A percentile compares a stretch with the other conserved stretches of the same genome.
Evolutionary conservation across 768 basidiomycete genomes (phyloP).

Genomic region (Serendipita indica): DNA sequence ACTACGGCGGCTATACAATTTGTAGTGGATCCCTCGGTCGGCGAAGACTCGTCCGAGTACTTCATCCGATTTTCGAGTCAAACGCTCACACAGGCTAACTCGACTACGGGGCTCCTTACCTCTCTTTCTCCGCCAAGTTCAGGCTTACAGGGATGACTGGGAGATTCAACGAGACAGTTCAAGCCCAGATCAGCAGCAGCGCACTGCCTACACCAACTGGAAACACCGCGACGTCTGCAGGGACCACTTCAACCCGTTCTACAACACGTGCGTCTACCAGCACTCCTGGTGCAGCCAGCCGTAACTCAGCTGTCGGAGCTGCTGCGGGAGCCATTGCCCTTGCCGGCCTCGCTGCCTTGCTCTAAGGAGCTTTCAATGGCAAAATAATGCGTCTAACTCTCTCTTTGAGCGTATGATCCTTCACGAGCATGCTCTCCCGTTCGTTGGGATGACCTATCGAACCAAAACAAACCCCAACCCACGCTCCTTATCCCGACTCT

Average conservation of each 20-base stretch:
- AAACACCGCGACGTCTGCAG: neutral
- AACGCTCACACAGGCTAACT: constrained; percentile 32
- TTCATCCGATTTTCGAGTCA: constrained; percentile 67
- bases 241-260: neutral
- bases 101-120: constrained; percentile 28
- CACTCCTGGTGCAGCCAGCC: too few species aligned
- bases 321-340: neutral
- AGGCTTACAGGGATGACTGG: constrained; percentile 62
- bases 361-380: constrained; percentile 3
- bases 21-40: neutral
- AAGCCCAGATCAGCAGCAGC: constrained; percentile 46
- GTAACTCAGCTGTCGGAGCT: constrained; percentile 11
- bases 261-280: too few species aligned
- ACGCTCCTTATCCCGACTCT: too few species aligned
- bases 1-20: neutral
- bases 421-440: too few species aligned
- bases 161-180: constrained; percentile 37
- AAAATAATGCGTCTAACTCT: too few species aligned
- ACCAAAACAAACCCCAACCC: too few species aligned
- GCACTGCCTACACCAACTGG: constrained; percentile 22
- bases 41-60: constrained; percentile 13
- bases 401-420: too few species aligned
- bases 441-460: too few species aligned
- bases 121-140: constrained; percentile 66
- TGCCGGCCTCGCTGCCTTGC: neutral